A percentile compares a stretch with the other conserved stretches of the same genome.
Evolutionary conservation across 345 rosid species (phyloP).

Genomic region (Erodium maritimum): DNA sequence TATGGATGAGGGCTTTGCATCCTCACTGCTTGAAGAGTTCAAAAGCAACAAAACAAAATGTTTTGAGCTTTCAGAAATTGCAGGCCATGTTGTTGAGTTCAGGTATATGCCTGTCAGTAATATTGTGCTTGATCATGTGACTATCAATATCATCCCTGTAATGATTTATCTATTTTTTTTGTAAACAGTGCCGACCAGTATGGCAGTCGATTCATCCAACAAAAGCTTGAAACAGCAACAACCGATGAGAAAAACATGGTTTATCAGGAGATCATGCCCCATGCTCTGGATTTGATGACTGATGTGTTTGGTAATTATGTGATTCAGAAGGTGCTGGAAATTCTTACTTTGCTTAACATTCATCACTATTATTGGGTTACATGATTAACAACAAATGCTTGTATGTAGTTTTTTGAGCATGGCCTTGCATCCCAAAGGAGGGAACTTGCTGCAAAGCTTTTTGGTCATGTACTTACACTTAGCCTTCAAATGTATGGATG

Average conservation of each 20-base stretch:
- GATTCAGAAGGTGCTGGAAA: constrained; percentile 62
- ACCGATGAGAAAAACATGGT: constrained; percentile 77
- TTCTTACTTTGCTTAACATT: no score
- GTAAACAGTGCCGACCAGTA: constrained; percentile 72
- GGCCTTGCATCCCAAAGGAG: constrained; percentile 73
- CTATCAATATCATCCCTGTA: background rate
- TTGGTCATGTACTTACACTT: constrained; percentile 69
- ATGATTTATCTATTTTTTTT: background rate
- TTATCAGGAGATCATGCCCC: constrained; percentile 80
- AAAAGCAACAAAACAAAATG: constrained; percentile 63
- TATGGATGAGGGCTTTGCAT: constrained; percentile 39
- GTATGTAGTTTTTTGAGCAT: constrained; percentile 82
- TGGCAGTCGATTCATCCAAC: constrained; percentile 94
- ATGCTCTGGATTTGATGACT: constrained; percentile 72
- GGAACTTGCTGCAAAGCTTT: constrained; percentile 69
- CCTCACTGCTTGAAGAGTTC: constrained; percentile 55
- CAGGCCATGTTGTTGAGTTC: constrained; percentile 67
- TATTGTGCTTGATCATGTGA: no score
- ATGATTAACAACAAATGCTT: background rate
- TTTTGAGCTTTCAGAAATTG: constrained; percentile 59
- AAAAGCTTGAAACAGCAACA: constrained; percentile 88
- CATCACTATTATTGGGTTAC: no score
- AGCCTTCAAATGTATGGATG: constrained; percentile 99
- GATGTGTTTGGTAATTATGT: constrained; percentile 97
- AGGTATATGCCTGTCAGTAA: constrained; percentile 22